Evolutionary conservation across 2,329 filamentous ascomycete genomes (phyloP), one percentile per base, ranked within the genome.

Genomic region (Aspergillus novofumigatus): DNA sequence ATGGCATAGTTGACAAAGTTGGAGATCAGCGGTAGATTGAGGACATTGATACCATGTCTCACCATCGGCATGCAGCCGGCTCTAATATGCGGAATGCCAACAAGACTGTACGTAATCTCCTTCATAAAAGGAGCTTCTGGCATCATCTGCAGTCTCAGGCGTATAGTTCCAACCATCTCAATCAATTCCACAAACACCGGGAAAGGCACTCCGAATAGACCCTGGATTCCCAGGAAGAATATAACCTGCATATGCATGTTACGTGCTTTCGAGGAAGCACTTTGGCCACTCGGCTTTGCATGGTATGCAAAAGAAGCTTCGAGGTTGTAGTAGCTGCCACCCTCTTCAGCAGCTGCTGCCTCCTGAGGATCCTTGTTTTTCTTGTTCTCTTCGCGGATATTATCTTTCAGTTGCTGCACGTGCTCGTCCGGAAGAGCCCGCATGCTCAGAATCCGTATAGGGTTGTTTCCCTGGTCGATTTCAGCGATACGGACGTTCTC

Each of bases 1-100:
- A 97, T 96, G 4, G 93, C 91, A 77, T 92, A 96, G 75, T 97
- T 96, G 74, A 97, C 93, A 69, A 99, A 97, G 67, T 95, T 95
- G 14, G 91, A 95, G 66, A 97, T 97, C 41, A 97, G 74, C 0
- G 93, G 93, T 9, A 97, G 78, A 65, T 97, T 96, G 26, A 97
- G 79, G 49, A 97, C 86, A 65, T 97, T 97, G 59, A 95, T 87
- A 2, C 92, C 93, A 62, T 86, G 88, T 70, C 94, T 86, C n/a
- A 97, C 75, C 88, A 97, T 94, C 0, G 94, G 94, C 14, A 92
- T 88, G 69, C 93, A 97, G 1, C 91, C 90, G 17, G 92, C 93
- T 67, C 89, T 84, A 3, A 97, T 88, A 67, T 96, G 92, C 11
- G 94, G 94, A 3, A 94, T 78, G 0, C 94, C 94, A 89, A 97